Evolutionary conservation across 2,329 filamentous ascomycete species (phyloP).

Genomic region (Macrophomina tecta): DNA sequence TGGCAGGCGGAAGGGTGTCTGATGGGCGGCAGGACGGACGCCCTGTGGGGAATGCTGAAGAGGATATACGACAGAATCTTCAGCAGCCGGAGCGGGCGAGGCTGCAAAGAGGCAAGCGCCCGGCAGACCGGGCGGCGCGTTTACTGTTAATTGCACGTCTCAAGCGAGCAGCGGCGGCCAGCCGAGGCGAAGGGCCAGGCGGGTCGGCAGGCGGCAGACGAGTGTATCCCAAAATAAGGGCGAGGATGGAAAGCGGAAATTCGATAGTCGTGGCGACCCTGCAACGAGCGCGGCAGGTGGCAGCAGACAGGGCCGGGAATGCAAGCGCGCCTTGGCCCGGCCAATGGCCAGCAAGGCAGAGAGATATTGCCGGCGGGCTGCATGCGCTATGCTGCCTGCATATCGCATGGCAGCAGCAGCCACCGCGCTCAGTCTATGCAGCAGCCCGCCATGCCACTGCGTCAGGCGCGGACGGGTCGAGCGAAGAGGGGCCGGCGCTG

Average conservation of each 20-base stretch:
- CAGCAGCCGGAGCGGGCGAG: neutral
- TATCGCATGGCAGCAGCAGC: conserved; percentile 2
- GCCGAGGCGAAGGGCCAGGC: conserved; percentile 8
- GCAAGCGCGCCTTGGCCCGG: conserved; percentile 2
- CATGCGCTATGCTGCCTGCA: neutral
- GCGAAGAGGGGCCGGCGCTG: neutral
- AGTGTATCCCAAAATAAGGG: conserved; percentile 16
- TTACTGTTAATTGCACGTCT: neutral
- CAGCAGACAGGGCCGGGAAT: too few species aligned
- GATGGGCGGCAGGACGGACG: conserved; percentile 7
- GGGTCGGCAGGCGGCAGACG: neutral
- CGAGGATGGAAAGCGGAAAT: conserved; percentile 5
- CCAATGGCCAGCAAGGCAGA: neutral
- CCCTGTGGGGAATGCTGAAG: conserved; percentile 15
- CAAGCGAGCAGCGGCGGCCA: neutral
- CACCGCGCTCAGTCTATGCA: neutral
- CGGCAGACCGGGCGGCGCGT: neutral
- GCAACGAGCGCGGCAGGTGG: conserved; percentile 17
- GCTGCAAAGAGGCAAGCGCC: neutral
- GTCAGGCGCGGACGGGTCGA: neutral
- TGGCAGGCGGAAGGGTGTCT: neutral
- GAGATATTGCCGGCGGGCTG: neutral
- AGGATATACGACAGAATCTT: conserved; percentile 8
- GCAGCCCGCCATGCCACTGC: neutral
- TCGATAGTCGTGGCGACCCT: conserved; percentile 13